A percentile compares a stretch with the other conserved stretches of the same genome.
phyloP scores from a whole-genome alignment of 192 early-diverging fungal species.

The Coemansia sp. region DNA sequence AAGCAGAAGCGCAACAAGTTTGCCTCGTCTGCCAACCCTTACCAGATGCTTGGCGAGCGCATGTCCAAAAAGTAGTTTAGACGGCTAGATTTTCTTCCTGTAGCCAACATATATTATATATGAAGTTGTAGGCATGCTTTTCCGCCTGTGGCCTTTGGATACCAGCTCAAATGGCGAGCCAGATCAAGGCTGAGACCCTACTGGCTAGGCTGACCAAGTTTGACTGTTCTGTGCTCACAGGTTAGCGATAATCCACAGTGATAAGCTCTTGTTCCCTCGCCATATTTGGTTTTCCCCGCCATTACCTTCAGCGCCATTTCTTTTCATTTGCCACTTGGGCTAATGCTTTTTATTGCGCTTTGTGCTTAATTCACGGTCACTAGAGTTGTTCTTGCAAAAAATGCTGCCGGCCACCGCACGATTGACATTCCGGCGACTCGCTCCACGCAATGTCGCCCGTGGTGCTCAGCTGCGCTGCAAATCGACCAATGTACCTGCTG shows the following conservation, averaged over 20 bases:
- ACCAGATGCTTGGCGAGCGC: conserved; percentile 44
- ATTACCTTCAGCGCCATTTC: too few species aligned
- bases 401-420: conserved; percentile 26
- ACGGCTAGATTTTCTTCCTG: not conserved
- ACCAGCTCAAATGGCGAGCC: too few species aligned
- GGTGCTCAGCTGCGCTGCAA: conserved; percentile 23
- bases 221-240: too few species aligned
- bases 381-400: not conserved
- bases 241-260: too few species aligned
- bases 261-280: too few species aligned
- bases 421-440: conserved; percentile 21
- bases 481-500: conserved; percentile 24
- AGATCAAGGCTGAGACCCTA: too few species aligned
- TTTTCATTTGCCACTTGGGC: not conserved
- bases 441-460: not conserved
- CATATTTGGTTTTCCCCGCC: too few species aligned
- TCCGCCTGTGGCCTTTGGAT: too few species aligned
- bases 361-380: not conserved
- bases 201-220: too few species aligned
- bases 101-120: not conserved
- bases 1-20: conserved; percentile 54
- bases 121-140: too few species aligned
- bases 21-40: conserved; percentile 39
- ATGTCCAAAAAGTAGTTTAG: conserved; percentile 18
- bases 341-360: not conserved